Evolutionary conservation across 208 protist genomes (phyloP), one percentile per base, ranked within the genome.

Genomic region (Acanthamoeba lugdunensis): DNA sequence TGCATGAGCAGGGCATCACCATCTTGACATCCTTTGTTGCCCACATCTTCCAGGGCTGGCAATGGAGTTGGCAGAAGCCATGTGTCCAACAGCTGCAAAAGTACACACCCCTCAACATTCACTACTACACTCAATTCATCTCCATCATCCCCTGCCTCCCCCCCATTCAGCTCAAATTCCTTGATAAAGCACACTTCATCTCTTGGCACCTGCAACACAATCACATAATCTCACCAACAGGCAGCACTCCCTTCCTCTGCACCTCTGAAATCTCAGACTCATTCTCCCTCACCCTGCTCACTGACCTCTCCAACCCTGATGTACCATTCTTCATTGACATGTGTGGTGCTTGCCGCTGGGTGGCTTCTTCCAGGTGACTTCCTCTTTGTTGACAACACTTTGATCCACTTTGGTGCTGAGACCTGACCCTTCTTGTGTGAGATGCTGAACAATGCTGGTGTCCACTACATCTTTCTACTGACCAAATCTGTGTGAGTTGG

Each of bases 401-500:
- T 2, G 2, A 61, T 63, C 8, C 79, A 88, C 79, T 88, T 88
- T 61, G 79, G 54, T 4, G 21, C 30, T 7, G 23, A 30, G 25
- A 88, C 79, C 30, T 13, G 45, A 14, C 6, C 28, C 18, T 25
- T 21, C 6, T 41, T 88, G 8, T 4, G 13, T 2, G 21, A 61
- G 13, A 23, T 88, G 18, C 58, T 88, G 0, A 4, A 0, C 13
- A 9, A 61, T 1, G 1, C 56, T 23, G 41, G 79, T 8, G 33
- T 88, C 45, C 56, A 21, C 23, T 88, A 88, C 54, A 23, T 88
- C 25, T 88, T 88, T 28, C 41, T 88, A 5, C 79, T 7, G 3
- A 58, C 79, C 6, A 6, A 88, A 88, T 23, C 79, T 45, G 1
- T 88, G 79, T 61, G 79, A 88, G 79, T 63, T 88, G 9, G 79